Evolutionary conservation across 2,329 filamentous ascomycete genomes (phyloP), one percentile per base, ranked within the genome.

Genomic region (Colletotrichum horii): DNA sequence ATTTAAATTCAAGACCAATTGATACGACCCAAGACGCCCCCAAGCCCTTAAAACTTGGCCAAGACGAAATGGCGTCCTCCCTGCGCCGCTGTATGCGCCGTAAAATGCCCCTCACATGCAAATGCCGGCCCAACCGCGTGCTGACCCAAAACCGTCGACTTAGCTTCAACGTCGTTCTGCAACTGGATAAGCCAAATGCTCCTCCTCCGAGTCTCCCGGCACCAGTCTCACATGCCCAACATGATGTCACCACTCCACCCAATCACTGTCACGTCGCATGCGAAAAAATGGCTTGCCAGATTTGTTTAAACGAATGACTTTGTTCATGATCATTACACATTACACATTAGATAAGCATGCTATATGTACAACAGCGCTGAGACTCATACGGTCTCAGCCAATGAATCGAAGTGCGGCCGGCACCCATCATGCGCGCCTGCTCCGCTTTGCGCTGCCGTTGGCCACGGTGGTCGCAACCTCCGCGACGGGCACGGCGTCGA

Each of bases 291-390:
- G 43, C 43, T 52, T 22, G 43, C n/a, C 11, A 14, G 2, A 14
- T 52, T 5, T 32, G 34, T 61, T 61, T 24, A 58, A 70, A 62
- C 67, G 67, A 70, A 36, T 62, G 67, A 52, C 67, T 70, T 52
- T 68, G 16, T 43, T 70, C 67, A 70, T 70, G 56, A 70, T 70
- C 67, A 62, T 70, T 70, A 70, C 56, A 70, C 67, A 70, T 70
- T 70, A 70, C 56, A 70, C 56, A 70, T 70, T 70, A 70, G 19
- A 70, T 70, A 70, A 60, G 34, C 66, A 52, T 70, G 36, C 36
- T 68, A 62, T 70, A 62, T 70, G 26, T 70, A 70, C 36, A 70
- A 62, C 26, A 52, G 26, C 12, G 26, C 48, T 8, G 32, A 30
- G 36, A 52, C 52, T 69, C 32, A 14, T 9, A 15, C 19, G 11